Evolutionary conservation across 2,329 filamentous ascomycete species (phyloP).

Genomic region (Pseudopithomyces chartarum): DNA sequence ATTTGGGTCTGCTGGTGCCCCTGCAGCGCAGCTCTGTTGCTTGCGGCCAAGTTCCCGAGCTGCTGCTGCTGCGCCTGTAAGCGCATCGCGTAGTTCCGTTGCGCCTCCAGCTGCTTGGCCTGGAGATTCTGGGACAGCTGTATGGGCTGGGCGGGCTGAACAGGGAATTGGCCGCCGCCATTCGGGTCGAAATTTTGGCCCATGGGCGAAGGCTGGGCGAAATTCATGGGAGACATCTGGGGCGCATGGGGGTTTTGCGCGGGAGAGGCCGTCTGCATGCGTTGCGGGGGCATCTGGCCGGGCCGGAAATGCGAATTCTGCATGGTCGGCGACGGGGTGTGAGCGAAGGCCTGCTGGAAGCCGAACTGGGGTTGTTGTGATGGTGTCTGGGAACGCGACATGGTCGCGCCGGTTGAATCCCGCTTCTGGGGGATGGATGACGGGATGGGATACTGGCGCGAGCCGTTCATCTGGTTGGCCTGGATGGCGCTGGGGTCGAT

Average conservation of each 20-base stretch:
- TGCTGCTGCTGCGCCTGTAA: slow-evolving; percentile 67
- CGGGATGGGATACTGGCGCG: slow-evolving; percentile 77
- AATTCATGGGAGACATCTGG: slow-evolving; percentile 48
- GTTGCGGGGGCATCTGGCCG: slow-evolving; percentile 57
- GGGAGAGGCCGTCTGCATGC: slow-evolving; percentile 89
- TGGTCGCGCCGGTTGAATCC: slow-evolving; percentile 83
- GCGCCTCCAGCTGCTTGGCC: slow-evolving; percentile 63
- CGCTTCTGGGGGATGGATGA: slow-evolving; percentile 94
- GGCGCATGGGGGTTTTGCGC: slow-evolving; percentile 72
- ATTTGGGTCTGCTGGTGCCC: slow-evolving; percentile 47
- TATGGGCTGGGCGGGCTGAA: slow-evolving; percentile 51
- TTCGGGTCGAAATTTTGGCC: slow-evolving; percentile 48
- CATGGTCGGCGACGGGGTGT: slow-evolving; percentile 94
- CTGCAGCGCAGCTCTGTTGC: slow-evolving; percentile 46
- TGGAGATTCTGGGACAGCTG: slow-evolving; percentile 58
- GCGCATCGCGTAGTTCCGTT: slow-evolving; percentile 85
- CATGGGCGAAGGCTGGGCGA: slow-evolving; percentile 41
- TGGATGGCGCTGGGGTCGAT: slow-evolving; percentile 48
- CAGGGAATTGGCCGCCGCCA: slow-evolving; percentile 50
- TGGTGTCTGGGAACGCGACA: slow-evolving; percentile 92
- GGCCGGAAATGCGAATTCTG: slow-evolving; percentile 73
- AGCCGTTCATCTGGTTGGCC: slow-evolving; percentile 65
- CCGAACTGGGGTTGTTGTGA: slow-evolving; percentile 69
- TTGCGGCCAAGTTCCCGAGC: slow-evolving; percentile 49
- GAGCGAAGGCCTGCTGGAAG: slow-evolving; percentile 76